Base-by-base conservation (phyloP, 2,329 filamentous ascomycete genomes). In the Stromatinia cepivora region DNA sequence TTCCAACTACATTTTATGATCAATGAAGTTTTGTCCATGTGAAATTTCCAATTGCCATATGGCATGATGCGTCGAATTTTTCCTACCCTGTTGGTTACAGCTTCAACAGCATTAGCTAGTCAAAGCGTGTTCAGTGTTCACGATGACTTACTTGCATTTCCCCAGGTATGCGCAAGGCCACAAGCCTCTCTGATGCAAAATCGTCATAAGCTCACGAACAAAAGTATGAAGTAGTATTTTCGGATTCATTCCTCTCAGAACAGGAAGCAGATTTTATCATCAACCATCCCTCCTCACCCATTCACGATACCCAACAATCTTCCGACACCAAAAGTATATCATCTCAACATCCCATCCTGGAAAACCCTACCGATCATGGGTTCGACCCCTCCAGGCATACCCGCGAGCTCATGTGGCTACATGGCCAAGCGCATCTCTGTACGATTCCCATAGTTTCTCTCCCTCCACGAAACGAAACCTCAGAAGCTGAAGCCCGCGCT, bases 121-220 rank as follows among this genome's bases (percentile, higher is more conserved):
- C 84, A 86, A 75, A 84, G 85, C 73, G 81, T 84, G 28, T 92
- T 92, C 82, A 91, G 87, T 78, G 88, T 92, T 22, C 85, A 90
- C 73, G 90, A 92, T 79, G 90, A 92, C 77, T 78, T 92, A 39
- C 83, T 92, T 66, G 90, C 90, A 22, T 91, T 87, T 78, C 90
- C 90, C 25, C 88, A 91, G 81, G 88, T 90, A 82, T 70, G 54
- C 63, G 57, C 65, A 42, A 50, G 31, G 31, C 31, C 25, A 45
- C 22, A 28, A 34, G 25, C 66, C 15, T 50, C 15, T 25, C n/a
- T 7, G 22, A 42, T 39, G 34, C 36, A 11, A 61, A n/a, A 20
- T 45, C 28, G 42, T 46, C 31, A 39, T 25, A 22, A 69, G 54
- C 73, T 76, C 72, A 77, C 69, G 71, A 65, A 45, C 48, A 52